Evolutionary conservation across 176 grass and related monocot genomes (phyloP).

Genomic region (Bonia amplexicaulis): DNA sequence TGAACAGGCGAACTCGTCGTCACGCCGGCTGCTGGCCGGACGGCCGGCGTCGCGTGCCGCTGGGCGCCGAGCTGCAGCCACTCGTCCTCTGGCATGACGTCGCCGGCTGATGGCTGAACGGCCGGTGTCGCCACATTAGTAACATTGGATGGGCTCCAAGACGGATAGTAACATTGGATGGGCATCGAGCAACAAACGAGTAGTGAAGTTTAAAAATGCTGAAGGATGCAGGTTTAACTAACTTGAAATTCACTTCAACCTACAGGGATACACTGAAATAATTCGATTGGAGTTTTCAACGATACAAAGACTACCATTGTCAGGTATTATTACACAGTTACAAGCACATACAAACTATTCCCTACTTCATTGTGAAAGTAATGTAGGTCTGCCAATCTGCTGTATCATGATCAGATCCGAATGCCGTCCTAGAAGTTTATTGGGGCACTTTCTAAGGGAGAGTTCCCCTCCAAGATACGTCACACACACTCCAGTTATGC

Average conservation of each 20-base stretch:
- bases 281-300: not conserved
- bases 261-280: not conserved
- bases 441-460: not conserved
- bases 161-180: not conserved
- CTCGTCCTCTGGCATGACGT: too few species aligned
- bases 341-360: not conserved
- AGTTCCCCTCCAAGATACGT: not conserved
- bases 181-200: not conserved
- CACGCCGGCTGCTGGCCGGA: not conserved
- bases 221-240: not conserved
- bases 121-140: too few species aligned
- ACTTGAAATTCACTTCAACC: not conserved
- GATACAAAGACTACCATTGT: not conserved
- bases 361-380: not conserved
- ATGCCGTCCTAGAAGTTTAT: not conserved
- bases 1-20: not conserved
- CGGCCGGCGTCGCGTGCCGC: too few species aligned
- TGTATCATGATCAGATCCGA: not conserved
- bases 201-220: not conserved
- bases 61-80: too few species aligned
- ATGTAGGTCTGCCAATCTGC: not conserved
- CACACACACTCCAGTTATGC: not conserved
- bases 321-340: not conserved
- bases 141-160: not conserved
- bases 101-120: not conserved